phyloP scores from a whole-genome alignment of 2,329 filamentous ascomycete genomes.

The Ophiostoma sp. region DNA sequence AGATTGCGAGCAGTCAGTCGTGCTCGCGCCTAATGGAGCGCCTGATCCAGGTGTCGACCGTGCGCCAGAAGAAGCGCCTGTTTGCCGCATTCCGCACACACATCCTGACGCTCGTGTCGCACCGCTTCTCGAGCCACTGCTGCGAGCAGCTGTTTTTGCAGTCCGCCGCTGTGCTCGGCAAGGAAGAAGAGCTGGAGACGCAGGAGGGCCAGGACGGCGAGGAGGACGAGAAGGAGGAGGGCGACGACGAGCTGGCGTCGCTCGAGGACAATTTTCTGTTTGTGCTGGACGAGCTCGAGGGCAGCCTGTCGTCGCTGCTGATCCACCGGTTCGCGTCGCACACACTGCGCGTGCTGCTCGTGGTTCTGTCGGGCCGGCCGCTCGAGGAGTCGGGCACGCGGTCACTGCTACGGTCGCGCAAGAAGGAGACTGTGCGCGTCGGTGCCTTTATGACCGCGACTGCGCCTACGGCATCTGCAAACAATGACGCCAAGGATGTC shows the following conservation, averaged over 20 bases:
- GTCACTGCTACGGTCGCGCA: constrained; percentile 81
- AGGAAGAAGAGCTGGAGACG: constrained; percentile 39
- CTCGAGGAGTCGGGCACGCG: constrained; percentile 64
- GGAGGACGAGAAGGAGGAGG: constrained; percentile 37
- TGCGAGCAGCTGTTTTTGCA: constrained; percentile 88
- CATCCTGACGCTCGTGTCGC: constrained; percentile 83
- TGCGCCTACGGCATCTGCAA: constrained; percentile 23
- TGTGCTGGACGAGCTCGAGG: constrained; percentile 82
- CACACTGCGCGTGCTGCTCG: constrained; percentile 74
- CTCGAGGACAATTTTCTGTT: constrained; percentile 83
- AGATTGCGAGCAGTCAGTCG: constrained; percentile 91
- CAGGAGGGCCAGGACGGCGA: constrained; percentile 36
- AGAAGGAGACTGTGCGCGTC: constrained; percentile 76
- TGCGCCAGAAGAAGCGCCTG: constrained; percentile 74
- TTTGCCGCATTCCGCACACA: constrained; percentile 82
- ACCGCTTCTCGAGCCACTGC: constrained; percentile 95
- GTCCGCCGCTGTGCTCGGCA: constrained; percentile 55
- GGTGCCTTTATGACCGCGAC: constrained; percentile 44
- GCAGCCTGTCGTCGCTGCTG: constrained; percentile 73
- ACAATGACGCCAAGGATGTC: no score
- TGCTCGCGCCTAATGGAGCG: constrained; percentile 91
- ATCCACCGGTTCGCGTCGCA: constrained; percentile 90
- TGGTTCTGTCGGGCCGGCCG: constrained; percentile 78
- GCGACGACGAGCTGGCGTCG: constrained; percentile 49
- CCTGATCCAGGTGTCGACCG: constrained; percentile 73